phyloP scores from a whole-genome alignment of 257 asterid genomes.

The Solanum lycopersicoides region DNA sequence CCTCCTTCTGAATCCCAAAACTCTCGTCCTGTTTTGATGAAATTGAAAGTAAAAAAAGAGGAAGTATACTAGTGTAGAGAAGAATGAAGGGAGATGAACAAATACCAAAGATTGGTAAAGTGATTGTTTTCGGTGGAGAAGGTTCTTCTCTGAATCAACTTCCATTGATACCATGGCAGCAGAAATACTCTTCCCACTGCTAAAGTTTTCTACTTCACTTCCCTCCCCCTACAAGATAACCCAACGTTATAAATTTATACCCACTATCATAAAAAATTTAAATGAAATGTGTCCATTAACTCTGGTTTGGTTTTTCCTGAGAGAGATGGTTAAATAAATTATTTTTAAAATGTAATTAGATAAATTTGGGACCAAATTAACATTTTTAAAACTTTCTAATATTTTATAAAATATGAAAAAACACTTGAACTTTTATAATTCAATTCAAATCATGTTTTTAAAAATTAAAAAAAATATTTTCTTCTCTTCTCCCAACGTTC shows the following conservation, averaged over 20 bases:
- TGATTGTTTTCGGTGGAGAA: constrained; percentile 56
- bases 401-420: too few species aligned
- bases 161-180: constrained; percentile 76
- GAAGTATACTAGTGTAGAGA: background rate
- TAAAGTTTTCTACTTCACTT: background rate
- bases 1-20: constrained; percentile 63
- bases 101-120: constrained; percentile 56
- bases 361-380: too few species aligned
- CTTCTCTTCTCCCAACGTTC: too few species aligned
- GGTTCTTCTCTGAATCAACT: constrained; percentile 28
- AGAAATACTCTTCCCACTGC: constrained; percentile 11
- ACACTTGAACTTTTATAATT: too few species aligned
- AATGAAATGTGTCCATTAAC: too few species aligned
- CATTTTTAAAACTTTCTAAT: too few species aligned
- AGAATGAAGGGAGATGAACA: background rate
- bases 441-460: too few species aligned
- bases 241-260: background rate
- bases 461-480: too few species aligned
- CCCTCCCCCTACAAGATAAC: background rate
- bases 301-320: too few species aligned
- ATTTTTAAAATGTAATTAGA: too few species aligned
- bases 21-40: constrained; percentile 43
- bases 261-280: background rate
- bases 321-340: too few species aligned
- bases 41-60: background rate